Evolutionary conservation across 371 early-diverging fungal species (phyloP).

Genomic region (Cokeromyces recurvatus): DNA sequence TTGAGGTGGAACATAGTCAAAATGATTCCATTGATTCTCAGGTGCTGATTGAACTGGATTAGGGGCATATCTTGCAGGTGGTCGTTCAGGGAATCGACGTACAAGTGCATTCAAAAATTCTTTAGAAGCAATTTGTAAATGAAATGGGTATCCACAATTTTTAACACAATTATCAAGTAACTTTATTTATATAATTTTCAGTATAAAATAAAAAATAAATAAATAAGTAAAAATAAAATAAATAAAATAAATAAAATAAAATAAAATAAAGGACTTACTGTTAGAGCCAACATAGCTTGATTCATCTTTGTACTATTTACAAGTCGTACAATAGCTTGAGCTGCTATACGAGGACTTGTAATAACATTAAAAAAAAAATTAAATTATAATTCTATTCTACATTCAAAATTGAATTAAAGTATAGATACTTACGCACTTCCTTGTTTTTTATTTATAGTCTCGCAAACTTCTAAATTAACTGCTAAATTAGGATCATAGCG

Average conservation of each 20-base stretch:
- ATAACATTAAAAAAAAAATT: not conserved
- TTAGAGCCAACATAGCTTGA: slow-evolving; percentile 71
- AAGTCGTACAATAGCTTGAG: slow-evolving; percentile 70
- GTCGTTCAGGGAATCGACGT: slow-evolving; percentile 82
- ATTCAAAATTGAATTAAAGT: no score
- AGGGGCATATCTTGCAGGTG: slow-evolving; percentile 48
- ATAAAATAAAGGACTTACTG: no score
- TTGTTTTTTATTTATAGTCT: slow-evolving; percentile 85
- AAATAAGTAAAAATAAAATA: not conserved
- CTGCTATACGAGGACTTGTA: slow-evolving; percentile 81
- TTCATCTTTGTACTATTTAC: slow-evolving; percentile 69
- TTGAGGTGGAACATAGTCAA: slow-evolving; percentile 21
- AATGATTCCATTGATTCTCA: slow-evolving; percentile 29
- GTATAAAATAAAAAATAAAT: not conserved
- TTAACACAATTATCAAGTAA: slow-evolving; percentile 92
- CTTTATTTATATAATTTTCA: no score
- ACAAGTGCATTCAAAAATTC: slow-evolving; percentile 95
- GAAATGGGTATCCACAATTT: slow-evolving; percentile 96
- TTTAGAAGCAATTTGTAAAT: slow-evolving; percentile 87
- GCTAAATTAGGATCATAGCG: slow-evolving; percentile 75
- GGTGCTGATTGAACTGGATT: slow-evolving; percentile 22
- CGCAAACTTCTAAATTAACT: slow-evolving; percentile 90
- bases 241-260: no score
- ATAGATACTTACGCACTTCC: slow-evolving; percentile 65
- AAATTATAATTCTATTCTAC: no score